phyloP scores from a whole-genome alignment of 352 stramenopile genomes.

The Globisporangium yorkense region DNA sequence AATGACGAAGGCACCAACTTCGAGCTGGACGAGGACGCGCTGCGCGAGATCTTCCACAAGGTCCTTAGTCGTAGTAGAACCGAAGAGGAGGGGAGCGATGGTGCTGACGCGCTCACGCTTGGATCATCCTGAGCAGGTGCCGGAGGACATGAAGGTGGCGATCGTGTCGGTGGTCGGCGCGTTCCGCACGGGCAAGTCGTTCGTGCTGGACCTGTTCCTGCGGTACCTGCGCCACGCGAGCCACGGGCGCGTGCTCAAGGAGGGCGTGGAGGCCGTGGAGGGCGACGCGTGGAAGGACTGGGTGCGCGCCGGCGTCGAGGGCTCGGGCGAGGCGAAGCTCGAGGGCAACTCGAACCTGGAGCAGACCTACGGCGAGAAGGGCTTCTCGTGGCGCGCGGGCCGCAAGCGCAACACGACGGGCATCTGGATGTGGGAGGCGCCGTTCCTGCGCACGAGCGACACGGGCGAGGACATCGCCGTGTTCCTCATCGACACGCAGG shows the following conservation, averaged over 20 bases:
- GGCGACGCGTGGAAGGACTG: slow-evolving; percentile 52
- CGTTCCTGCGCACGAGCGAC: slow-evolving; percentile 91
- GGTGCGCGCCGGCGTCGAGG: slow-evolving; percentile 52
- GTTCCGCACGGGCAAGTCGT: slow-evolving; percentile 98
- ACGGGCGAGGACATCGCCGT: slow-evolving; percentile 90
- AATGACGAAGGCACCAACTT: slow-evolving; percentile 87
- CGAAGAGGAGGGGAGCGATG: too few relatives aligned
- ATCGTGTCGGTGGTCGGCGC: slow-evolving; percentile 98
- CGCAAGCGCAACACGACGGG: slow-evolving; percentile 97
- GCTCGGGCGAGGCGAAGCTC: slow-evolving; percentile 47
- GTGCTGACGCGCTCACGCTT: too few relatives aligned
- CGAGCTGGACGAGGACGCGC: slow-evolving; percentile 62
- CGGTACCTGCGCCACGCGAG: slow-evolving; percentile 90
- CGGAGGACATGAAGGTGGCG: slow-evolving; percentile 94
- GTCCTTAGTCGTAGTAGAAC: slow-evolving; percentile 9
- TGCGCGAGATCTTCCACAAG: slow-evolving; percentile 68
- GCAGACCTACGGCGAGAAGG: slow-evolving; percentile 68
- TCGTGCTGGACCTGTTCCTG: slow-evolving; percentile 97
- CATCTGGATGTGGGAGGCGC: slow-evolving; percentile 99
- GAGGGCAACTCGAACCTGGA: slow-evolving; percentile 84
- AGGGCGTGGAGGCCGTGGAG: slow-evolving; percentile 38
- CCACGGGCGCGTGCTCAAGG: slow-evolving; percentile 40
- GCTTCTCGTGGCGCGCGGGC: slow-evolving; percentile 96
- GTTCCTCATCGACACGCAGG: slow-evolving; percentile 98
- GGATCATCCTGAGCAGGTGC: slow-evolving; percentile 26